Evolutionary conservation across 352 stramenopile species (phyloP).

Genomic region (Globisporangium paddicum): DNA sequence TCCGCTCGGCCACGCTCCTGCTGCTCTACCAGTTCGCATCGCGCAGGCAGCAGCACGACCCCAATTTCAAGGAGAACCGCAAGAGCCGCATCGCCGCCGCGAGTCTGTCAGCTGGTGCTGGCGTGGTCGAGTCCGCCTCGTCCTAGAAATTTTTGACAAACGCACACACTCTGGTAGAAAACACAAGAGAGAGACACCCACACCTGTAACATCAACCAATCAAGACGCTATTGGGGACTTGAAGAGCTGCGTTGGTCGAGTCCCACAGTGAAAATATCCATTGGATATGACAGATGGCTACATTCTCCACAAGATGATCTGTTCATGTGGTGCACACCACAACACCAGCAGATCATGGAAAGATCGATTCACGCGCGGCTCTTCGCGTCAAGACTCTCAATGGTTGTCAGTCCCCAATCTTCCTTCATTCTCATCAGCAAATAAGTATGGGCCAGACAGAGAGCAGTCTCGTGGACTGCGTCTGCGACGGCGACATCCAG

Average conservation of each 20-base stretch:
- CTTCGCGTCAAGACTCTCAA: not conserved
- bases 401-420: not conserved
- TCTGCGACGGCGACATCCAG: conserved; percentile 48
- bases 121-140: not conserved
- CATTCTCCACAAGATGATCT: not conserved
- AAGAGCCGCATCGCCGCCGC: conserved; percentile 18
- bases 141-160: not conserved
- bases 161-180: not conserved
- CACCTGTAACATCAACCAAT: conserved; percentile 1
- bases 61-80: conserved; percentile 13
- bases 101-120: not conserved
- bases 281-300: not conserved
- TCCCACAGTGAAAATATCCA: not conserved
- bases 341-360: not conserved
- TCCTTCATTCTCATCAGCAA: not conserved
- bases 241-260: not conserved
- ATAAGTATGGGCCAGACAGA: conserved; percentile 6
- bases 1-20: conserved; percentile 72
- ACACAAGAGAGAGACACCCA: not conserved
- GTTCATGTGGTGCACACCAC: conserved; percentile 3
- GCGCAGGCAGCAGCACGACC: conserved; percentile 31
- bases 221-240: not conserved
- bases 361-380: conserved; percentile 7
- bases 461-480: conserved; percentile 37
- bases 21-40: conserved; percentile 72